These are phyloP conservation scores for Clarkia xantiana DNA, from an alignment of 345 rosid species.

Conservation along the genomic window DNA sequence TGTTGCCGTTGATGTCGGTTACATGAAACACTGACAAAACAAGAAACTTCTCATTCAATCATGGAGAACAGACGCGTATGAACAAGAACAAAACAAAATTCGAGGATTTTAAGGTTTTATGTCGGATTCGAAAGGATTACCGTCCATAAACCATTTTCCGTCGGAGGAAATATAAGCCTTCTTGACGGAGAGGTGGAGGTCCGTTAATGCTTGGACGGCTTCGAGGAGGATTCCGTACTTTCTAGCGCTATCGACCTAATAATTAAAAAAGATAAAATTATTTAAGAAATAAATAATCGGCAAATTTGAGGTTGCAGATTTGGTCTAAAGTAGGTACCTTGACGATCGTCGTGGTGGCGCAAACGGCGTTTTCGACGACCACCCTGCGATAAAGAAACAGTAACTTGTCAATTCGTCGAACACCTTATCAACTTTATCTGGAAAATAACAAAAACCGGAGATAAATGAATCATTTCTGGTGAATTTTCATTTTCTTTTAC, in stretches of 20 bases:
- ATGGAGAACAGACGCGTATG: too few species aligned
- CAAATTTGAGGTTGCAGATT: too few species aligned
- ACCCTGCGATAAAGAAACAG: constrained; percentile 36
- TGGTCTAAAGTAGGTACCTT: too few species aligned
- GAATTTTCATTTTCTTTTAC: too few species aligned
- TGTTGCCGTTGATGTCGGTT: constrained; percentile 76
- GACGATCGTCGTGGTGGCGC: too few species aligned
- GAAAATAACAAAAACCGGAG: too few species aligned
- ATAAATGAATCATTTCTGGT: too few species aligned
- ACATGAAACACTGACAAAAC: constrained; percentile 72
- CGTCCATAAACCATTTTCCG: constrained; percentile 97
- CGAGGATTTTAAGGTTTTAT: neutral
- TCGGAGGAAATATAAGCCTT: constrained; percentile 17
- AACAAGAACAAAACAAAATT: neutral
- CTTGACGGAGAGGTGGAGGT: too few species aligned
- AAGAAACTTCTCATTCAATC: neutral
- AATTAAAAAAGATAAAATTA: neutral
- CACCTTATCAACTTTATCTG: too few species aligned
- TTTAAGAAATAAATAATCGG: neutral
- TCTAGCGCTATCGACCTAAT: constrained; percentile 52
- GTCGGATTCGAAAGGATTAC: constrained; percentile 19
- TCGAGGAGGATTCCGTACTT: too few species aligned
- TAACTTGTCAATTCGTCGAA: too few species aligned
- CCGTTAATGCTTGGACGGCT: too few species aligned
- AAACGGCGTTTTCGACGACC: constrained; percentile 21